Evolutionary conservation across 2,329 filamentous ascomycete genomes (phyloP).

Genomic region (Diaporthe citrichinensis): DNA sequence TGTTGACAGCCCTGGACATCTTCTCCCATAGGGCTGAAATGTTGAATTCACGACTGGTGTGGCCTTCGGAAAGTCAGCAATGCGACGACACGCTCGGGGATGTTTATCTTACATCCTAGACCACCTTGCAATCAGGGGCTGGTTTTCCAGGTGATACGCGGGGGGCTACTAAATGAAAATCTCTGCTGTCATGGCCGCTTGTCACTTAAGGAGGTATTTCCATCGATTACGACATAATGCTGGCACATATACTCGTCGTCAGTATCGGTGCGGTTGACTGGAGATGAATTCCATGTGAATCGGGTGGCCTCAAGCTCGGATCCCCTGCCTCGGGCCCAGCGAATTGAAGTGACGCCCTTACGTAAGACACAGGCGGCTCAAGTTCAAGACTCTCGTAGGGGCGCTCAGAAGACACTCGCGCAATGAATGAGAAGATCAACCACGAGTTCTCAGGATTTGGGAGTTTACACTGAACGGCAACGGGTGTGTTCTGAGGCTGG

Average conservation of each 20-base stretch:
- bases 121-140: neutral
- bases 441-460: neutral
- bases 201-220: neutral
- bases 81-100: neutral
- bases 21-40: neutral
- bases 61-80: neutral
- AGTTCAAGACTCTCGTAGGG: neutral
- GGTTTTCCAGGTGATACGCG: neutral
- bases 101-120: constrained; percentile 12
- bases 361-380: constrained; percentile 17
- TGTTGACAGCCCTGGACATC: constrained; percentile 72
- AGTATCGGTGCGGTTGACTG: neutral
- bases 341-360: neutral
- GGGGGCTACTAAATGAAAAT: neutral
- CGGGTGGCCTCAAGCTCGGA: neutral
- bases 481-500: neutral
- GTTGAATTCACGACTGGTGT: neutral
- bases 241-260: neutral
- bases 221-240: neutral
- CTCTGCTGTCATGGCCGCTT: neutral
- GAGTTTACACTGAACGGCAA: neutral
- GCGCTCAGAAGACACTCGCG: neutral
- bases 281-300: neutral
- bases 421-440: neutral
- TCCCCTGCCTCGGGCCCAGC: neutral